These are phyloP conservation scores for Alternaria viburni DNA, from an alignment of 2,329 filamentous ascomycete species.

Conservation along the genomic window DNA sequence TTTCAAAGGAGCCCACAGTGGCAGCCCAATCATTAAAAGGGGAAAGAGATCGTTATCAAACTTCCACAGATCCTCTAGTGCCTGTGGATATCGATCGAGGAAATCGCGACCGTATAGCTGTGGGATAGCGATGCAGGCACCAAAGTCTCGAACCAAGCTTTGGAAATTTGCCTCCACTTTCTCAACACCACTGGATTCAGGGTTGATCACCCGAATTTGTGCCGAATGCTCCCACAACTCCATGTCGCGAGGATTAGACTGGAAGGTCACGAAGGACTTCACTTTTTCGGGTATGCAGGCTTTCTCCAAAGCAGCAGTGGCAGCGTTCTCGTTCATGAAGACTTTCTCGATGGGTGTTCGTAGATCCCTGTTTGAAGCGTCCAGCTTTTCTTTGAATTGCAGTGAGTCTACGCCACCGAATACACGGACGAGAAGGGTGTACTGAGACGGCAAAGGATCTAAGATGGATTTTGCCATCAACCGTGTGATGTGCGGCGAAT, in stretches of 20 bases:
- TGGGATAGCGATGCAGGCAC: constrained; percentile 11
- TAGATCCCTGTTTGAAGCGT: not conserved
- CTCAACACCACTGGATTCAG: not conserved
- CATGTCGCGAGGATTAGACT: not conserved
- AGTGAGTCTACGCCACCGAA: not conserved
- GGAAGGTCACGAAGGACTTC: not conserved
- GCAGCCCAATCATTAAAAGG: constrained; percentile 57
- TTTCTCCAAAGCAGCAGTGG: not conserved
- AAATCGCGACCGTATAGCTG: constrained; percentile 55
- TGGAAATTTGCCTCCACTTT: constrained; percentile 47
- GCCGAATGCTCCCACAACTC: not conserved
- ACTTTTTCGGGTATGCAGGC: not conserved
- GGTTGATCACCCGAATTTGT: not conserved
- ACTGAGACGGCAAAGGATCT: not conserved
- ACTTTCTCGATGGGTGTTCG: not conserved
- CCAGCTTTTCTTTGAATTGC: not conserved
- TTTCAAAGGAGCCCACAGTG: constrained; percentile 60
- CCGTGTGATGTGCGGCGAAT: not conserved
- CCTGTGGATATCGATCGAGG: constrained; percentile 58
- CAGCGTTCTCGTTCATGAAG: not conserved
- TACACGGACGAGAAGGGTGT: not conserved
- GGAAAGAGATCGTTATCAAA: constrained; percentile 59
- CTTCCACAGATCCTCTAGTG: constrained; percentile 60
- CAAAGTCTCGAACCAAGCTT: constrained; percentile 10
- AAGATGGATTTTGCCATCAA: not conserved